Conservation (phyloP, 164 flowering plant species). For the Stephania japonica region DNA sequence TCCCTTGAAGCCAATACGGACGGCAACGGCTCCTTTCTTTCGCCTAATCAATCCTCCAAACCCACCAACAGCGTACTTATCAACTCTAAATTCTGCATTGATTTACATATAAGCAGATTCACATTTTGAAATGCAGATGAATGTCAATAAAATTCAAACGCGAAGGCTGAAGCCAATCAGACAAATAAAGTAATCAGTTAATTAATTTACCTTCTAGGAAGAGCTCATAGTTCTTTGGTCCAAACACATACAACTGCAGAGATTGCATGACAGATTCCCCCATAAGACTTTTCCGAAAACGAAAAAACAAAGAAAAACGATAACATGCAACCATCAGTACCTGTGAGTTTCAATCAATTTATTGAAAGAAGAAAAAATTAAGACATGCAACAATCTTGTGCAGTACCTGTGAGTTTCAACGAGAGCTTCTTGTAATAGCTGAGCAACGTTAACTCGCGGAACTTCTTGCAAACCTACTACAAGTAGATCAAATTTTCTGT, state of each 20-base stretch:
- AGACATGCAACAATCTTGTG: background rate
- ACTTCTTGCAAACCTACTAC: conserved; percentile 77
- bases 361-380: background rate
- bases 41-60: conserved; percentile 55
- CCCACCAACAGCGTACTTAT: conserved; percentile 48
- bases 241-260: conserved; percentile 59
- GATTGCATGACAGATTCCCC: conserved; percentile 68
- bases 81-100: conserved; percentile 38
- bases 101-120: background rate
- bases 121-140: background rate
- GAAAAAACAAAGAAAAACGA: background rate
- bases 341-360: too few species aligned
- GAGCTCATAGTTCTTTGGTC: conserved; percentile 36
- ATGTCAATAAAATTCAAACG: background rate
- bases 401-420: conserved; percentile 43
- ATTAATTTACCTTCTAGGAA: conserved; percentile 32
- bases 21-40: conserved; percentile 77
- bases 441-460: conserved; percentile 38
- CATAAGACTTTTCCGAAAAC: conserved; percentile 30
- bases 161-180: too few species aligned
- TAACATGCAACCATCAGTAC: background rate
- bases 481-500: conserved; percentile 46
- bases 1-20: conserved; percentile 50
- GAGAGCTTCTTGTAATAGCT: conserved; percentile 32
- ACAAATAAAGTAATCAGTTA: background rate